Percentiles rank a stretch among this genome's conserved stretches.
Evolutionary conservation across 2,329 filamentous ascomycete species (phyloP).

Genomic region (Apiospora pterosperma): DNA sequence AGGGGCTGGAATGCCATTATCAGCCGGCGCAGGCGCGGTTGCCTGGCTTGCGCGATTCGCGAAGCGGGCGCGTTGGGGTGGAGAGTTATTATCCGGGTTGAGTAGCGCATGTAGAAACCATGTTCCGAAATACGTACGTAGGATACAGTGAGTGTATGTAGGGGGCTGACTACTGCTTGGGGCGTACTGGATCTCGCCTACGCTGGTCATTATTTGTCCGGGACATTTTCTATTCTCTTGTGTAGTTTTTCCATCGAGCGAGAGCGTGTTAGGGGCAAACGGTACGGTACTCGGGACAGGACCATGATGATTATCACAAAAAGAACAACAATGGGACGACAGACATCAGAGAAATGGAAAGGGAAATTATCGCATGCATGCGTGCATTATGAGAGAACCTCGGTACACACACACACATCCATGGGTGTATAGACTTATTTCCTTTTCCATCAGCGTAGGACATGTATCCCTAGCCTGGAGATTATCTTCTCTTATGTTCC

Average conservation of each 20-base stretch:
- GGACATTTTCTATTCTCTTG: background rate
- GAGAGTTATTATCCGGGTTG: conserved; percentile 62
- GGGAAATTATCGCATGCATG: background rate
- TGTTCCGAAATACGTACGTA: background rate
- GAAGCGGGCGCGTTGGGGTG: conserved; percentile 71
- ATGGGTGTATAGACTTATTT: too few species aligned
- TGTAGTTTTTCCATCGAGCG: background rate
- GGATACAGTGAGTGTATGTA: background rate
- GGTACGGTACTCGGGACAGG: background rate
- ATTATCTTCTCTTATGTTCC: background rate
- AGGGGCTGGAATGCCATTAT: conserved; percentile 72
- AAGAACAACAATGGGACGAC: background rate
- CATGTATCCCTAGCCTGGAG: background rate
- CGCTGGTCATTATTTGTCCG: background rate
- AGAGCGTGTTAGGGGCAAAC: background rate
- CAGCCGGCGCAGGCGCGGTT: conserved; percentile 64
- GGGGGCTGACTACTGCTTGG: background rate
- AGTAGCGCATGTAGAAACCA: conserved; percentile 27
- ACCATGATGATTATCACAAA: background rate
- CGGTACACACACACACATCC: too few species aligned
- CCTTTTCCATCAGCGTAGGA: background rate
- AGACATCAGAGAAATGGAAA: background rate
- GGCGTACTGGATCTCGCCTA: background rate
- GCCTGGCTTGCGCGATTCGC: conserved; percentile 69
- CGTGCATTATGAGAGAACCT: too few species aligned